Evolutionary conservation across 768 basidiomycete genomes (phyloP), one percentile per base, ranked within the genome.

Genomic region (Leccinum fibrillosum): DNA sequence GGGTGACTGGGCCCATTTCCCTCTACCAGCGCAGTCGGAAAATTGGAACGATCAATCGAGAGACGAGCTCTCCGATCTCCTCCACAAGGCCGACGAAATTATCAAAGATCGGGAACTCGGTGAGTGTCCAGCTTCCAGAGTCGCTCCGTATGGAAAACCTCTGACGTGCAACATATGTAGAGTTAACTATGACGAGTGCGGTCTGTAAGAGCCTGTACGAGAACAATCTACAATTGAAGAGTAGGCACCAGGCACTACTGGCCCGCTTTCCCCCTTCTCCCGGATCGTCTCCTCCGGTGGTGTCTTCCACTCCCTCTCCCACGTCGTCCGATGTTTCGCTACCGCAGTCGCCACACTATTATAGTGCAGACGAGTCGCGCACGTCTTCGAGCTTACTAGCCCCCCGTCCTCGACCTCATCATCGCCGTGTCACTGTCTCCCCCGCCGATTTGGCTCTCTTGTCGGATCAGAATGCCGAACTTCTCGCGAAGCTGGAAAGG

Each of bases 381-480:
- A 55, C 57, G 48, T 67, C 66, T 25, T 60, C 68, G 25, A 64
- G 63, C 49, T 17, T 59, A 21, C 62, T 55, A 26, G 26, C 68
- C 63, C n/a, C 69, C 52, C 60, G 68, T 60, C n/a, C 64, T 64
- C 52, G 64, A 72, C 49, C 53, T 56, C 70, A 66, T 54, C 62
- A 57, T 44, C 65, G 67, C 42, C 79, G 82, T 52, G 79, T 88
- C 47, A 85, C 88, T 48, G 81, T 89, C 55, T 84, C 86, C 4
- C 84, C 85, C 2, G 74, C 80, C 15, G 90, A 92, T 57, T 78
- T 94, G 26, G 82, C 85, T 3, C 76, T 82, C 7, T 82, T 94
- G 45, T 82, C 89, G 1, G 89, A 91, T 66, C 91, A 94, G 73
- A 94, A 94, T 64, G 84, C 86, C 0, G 90, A 94, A 61, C 84